phyloP scores from a whole-genome alignment of 805 yeast species.

The Priceomyces medius region DNA sequence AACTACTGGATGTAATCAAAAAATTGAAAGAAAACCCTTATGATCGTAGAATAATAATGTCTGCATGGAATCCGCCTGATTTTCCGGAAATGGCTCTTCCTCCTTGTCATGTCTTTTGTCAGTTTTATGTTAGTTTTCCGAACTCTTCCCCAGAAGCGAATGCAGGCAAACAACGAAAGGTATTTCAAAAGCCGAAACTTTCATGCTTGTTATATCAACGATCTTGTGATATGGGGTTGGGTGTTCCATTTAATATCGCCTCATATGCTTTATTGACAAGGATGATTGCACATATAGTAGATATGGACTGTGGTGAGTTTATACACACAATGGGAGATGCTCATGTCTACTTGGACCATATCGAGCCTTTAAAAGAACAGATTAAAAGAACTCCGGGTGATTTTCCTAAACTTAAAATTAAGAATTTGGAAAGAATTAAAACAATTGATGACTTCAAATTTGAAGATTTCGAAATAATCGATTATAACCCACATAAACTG shows the following conservation, averaged over 20 bases:
- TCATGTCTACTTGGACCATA: conserved; percentile 90
- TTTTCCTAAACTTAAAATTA: conserved; percentile 78
- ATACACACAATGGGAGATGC: conserved; percentile 96
- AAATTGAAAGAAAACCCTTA: conserved; percentile 86
- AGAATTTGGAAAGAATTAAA: conserved; percentile 49
- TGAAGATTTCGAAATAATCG: conserved; percentile 82
- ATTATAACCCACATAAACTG: conserved; percentile 76
- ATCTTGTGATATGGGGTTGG: conserved; percentile 99
- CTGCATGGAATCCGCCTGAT: conserved; percentile 99
- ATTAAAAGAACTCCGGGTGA: conserved; percentile 66
- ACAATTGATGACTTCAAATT: conserved; percentile 82
- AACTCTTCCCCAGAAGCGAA: conserved; percentile 27
- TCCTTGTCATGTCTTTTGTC: conserved; percentile 96
- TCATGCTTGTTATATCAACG: conserved; percentile 92
- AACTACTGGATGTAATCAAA: conserved; percentile 73
- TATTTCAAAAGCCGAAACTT: conserved; percentile 54
- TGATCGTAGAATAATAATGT: conserved; percentile 89
- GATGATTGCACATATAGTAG: conserved; percentile 96
- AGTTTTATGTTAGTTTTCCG: conserved; percentile 91
- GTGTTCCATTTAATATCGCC: conserved; percentile 98
- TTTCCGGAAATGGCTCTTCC: conserved; percentile 94
- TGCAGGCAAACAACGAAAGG: conserved; percentile 12
- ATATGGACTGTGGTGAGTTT: conserved; percentile 92
- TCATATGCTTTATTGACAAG: conserved; percentile 89
- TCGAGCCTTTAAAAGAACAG: conserved; percentile 86